Conservation (phyloP, 495 filamentous ascomycete genomes). For the Aspergillus biplanus region DNA sequence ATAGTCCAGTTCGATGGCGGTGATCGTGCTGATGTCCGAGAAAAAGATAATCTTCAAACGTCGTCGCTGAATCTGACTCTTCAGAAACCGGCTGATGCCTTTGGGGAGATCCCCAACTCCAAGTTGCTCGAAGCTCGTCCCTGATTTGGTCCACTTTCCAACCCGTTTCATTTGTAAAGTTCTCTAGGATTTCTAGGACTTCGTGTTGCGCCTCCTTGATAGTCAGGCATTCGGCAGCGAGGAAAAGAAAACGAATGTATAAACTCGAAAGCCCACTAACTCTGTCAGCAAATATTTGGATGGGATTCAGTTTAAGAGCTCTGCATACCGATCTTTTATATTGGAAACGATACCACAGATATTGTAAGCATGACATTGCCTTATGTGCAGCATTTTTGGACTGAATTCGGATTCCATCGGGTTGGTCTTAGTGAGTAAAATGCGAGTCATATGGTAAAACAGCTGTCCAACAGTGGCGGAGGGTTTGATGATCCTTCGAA, state of each 20-base stretch:
- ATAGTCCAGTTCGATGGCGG: too few relatives aligned
- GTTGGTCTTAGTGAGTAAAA: conserved; percentile 78
- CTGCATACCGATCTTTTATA: conserved; percentile 68
- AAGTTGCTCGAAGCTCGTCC: conserved; percentile 69
- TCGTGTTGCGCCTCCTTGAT: conserved; percentile 78
- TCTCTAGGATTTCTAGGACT: conserved; percentile 74
- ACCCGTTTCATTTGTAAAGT: conserved; percentile 74
- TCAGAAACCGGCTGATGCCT: conserved; percentile 28
- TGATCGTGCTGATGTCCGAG: conserved; percentile 48
- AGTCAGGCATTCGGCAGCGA: conserved; percentile 75
- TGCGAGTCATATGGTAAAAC: conserved; percentile 88
- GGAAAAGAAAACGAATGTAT: conserved; percentile 74
- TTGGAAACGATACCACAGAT: conserved; percentile 89
- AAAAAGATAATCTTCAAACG: conserved; percentile 62
- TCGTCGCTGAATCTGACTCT: conserved; percentile 27
- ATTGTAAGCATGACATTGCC: conserved; percentile 72
- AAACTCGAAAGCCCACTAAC: conserved; percentile 73
- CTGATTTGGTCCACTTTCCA: conserved; percentile 74
- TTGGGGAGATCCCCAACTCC: conserved; percentile 68
- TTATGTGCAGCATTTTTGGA: conserved; percentile 67
- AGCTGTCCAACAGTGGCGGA: conserved; percentile 79
- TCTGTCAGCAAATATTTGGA: conserved; percentile 21
- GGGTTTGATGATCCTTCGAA: conserved; percentile 73
- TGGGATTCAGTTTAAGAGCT: background rate
- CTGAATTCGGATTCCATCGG: conserved; percentile 60